Conservation (phyloP, 129 eudicot species). For the Helianthus annuus region HanXRQr2.0-SUNRISE NC_035448.2:1624725-1625224, state of each 20-base stretch:
- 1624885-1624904: constrained; percentile 57
- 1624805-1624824: constrained; percentile 66
- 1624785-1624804: constrained; percentile 41
- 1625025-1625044: not conserved
- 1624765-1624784: not conserved
- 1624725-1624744: not conserved
- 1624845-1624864: constrained; percentile 57
- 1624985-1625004: constrained; percentile 61
- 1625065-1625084: not conserved
- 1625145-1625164: constrained; percentile 43
- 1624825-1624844: constrained; percentile 54
- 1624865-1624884: constrained; percentile 61
- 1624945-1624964: constrained; percentile 73
- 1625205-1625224: constrained; percentile 23
- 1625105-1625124: constrained; percentile 71
- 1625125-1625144: constrained; percentile 59
- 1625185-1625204: not conserved
- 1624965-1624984: constrained; percentile 71
- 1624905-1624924: constrained; percentile 70
- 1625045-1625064: not conserved
- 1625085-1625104: not conserved
- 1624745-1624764: not conserved
- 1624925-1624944: constrained; percentile 68
- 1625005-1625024: constrained; percentile 34
- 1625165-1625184: not conserved